Evolutionary conservation across 306 rosid genomes (phyloP).

Genomic region (Betula pendula): DNA sequence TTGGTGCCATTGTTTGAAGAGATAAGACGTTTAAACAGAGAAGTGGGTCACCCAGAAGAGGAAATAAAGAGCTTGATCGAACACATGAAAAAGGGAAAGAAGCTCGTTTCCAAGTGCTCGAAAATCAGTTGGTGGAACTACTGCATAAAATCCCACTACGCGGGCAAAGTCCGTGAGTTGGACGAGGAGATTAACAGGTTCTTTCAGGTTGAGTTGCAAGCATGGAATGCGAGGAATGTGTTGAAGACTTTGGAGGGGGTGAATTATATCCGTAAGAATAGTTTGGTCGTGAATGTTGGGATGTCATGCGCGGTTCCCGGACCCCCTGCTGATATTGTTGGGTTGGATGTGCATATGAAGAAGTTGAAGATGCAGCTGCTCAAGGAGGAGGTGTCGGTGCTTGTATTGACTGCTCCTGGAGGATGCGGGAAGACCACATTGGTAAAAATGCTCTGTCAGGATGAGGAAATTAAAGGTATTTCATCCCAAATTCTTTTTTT

Average conservation of each 20-base stretch:
- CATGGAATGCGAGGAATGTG: not conserved
- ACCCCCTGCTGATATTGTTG: slow-evolving; percentile 25
- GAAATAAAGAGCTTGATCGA: not conserved
- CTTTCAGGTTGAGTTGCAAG: not conserved
- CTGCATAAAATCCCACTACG: not conserved
- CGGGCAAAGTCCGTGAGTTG: slow-evolving; percentile 11
- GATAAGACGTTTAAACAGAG: not conserved
- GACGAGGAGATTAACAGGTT: not conserved
- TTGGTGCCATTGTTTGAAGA: not conserved
- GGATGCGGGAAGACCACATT: slow-evolving; percentile 64
- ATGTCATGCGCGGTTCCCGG: slow-evolving; percentile 27
- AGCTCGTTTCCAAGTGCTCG: slow-evolving; percentile 12
- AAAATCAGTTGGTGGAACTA: not conserved
- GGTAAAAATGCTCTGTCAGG: slow-evolving; percentile 43
- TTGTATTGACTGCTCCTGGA: slow-evolving; percentile 42
- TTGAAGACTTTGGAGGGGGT: not conserved
- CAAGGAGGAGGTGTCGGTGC: slow-evolving; percentile 17
- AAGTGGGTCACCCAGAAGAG: not conserved
- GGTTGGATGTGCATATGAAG: slow-evolving; percentile 34
- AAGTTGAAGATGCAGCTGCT: slow-evolving; percentile 42
- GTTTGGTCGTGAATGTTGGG: not conserved
- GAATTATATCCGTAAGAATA: slow-evolving; percentile 2
- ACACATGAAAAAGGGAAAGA: slow-evolving; percentile 3
- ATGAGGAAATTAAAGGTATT: slow-evolving; percentile 43
- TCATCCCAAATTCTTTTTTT: not conserved